Conservation (phyloP, 139 green algal species). For the Tetraselmis chui region DNA sequence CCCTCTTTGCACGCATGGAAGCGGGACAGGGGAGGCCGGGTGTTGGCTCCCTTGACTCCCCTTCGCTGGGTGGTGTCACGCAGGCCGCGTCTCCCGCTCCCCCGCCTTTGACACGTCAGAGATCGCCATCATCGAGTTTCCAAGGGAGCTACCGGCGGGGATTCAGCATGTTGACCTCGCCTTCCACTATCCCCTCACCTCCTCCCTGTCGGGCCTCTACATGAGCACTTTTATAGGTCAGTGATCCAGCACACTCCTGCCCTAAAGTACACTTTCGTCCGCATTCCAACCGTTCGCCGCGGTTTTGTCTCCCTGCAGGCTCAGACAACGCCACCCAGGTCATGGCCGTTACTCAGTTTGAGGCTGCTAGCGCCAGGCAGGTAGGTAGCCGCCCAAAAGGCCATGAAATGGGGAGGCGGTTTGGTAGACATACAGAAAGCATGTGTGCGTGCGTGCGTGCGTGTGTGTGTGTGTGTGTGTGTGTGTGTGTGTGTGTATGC, state of each 20-base stretch:
- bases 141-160: not conserved
- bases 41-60: not conserved
- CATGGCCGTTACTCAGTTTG: slow-evolving; percentile 73
- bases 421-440: too few relatives aligned
- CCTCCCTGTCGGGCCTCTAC: not conserved
- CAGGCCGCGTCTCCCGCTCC: not conserved
- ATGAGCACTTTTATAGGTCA: not conserved
- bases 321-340: slow-evolving; percentile 19
- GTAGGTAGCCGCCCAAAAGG: not conserved
- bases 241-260: not conserved
- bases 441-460: too few relatives aligned
- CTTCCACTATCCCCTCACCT: not conserved
- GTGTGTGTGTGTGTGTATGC: too few relatives aligned
- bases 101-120: not conserved
- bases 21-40: too few relatives aligned
- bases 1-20: too few relatives aligned
- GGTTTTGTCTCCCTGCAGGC: too few relatives aligned
- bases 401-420: too few relatives aligned
- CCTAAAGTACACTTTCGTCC: not conserved
- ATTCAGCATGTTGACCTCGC: not conserved
- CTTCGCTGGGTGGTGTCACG: not conserved
- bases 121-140: not conserved
- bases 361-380: slow-evolving; percentile 52
- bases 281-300: not conserved
- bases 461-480: too few relatives aligned